Percentiles rank a stretch among this genome's conserved stretches.
Conservation (phyloP, 208 protist genomes). For the Acanthamoeba rhysodes region DNA sequence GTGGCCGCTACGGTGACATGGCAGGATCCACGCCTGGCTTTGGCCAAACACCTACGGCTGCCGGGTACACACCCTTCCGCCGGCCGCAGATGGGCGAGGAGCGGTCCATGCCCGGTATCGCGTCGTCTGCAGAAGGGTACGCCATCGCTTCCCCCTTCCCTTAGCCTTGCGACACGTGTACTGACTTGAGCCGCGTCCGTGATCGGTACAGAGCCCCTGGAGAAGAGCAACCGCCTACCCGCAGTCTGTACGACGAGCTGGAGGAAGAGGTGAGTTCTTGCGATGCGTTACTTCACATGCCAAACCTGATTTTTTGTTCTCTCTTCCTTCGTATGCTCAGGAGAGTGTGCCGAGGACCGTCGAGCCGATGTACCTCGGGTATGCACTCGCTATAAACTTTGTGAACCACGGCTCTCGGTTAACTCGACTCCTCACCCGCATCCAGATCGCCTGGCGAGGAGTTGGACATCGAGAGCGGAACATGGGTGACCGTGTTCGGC, state of each 20-base stretch:
- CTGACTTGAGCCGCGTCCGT: not conserved
- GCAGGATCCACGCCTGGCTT: not conserved
- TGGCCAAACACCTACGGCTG: not conserved
- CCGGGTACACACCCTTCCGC: not conserved
- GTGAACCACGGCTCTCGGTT: not conserved
- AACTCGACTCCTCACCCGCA: not conserved
- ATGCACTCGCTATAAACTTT: not conserved
- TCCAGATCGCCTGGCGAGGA: slow-evolving; percentile 4
- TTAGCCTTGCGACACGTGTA: not conserved
- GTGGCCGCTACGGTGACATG: not conserved
- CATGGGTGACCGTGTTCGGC: slow-evolving; percentile 65
- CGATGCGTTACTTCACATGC: not conserved
- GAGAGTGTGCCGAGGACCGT: not conserved
- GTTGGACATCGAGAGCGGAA: slow-evolving; percentile 12
- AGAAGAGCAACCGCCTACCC: slow-evolving; percentile 2
- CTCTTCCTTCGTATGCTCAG: not conserved
- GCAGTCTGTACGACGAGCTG: slow-evolving; percentile 39
- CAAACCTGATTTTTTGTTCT: not conserved
- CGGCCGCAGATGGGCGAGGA: not conserved
- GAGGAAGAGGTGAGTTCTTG: slow-evolving; percentile 1
- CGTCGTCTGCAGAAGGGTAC: not conserved
- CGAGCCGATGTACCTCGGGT: not conserved
- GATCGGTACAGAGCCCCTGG: not conserved
- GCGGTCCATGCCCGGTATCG: not conserved
- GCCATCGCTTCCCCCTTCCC: not conserved